Evolutionary conservation across 2,329 filamentous ascomycete genomes (phyloP), one percentile per base, ranked within the genome.

Genomic region (Colletotrichum theobromicola): DNA sequence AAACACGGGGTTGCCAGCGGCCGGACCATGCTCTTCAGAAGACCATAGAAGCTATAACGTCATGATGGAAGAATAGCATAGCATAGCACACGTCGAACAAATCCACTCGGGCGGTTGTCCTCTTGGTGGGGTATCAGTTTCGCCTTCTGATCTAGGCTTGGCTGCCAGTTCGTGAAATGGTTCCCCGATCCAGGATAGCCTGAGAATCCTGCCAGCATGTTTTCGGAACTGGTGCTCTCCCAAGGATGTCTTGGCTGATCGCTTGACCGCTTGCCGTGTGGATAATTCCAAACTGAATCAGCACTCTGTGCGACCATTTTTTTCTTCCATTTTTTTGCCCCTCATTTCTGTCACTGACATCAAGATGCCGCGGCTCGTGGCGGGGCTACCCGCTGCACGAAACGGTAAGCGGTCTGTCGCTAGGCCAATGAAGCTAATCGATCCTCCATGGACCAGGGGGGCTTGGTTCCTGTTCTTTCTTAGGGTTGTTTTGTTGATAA

Each of bases 281-380:
- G 50, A 26, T 16, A 7, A 35, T 46, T 37, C n/a, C n/a, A n/a
- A n/a, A 42, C 30, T 60, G 42, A 50, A 67, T 67, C 42, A 72
- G 67, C 55, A 42, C 61, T 32, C 37, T 53, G 6, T 32, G 32
- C 60, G 10, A 57, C 28, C 28, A 5, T 35, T 37, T 64, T 64
- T 65, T 65, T 57, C n/a, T 35, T 30, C 10, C 30, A 18, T 60
- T 58, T 73, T 46, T 46, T 71, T 61, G 72, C 72, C 67, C 61
- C 72, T 71, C 72, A 37, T 58, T 70, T 28, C 30, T 62, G 28
- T 42, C 32, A 30, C 57, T 70, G 70, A 70, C 70, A 69, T 46
- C 37, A 71, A 57, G 37, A 66, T 74, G 67, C 72, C 72, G 72
- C 72, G 72, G 72, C 46, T 55, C 53, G 30, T 71, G 55, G 67